These are phyloP conservation scores for Phytopythium chamaehyphon DNA, from an alignment of 352 stramenopile genomes.

Conservation along the genomic window DNA sequence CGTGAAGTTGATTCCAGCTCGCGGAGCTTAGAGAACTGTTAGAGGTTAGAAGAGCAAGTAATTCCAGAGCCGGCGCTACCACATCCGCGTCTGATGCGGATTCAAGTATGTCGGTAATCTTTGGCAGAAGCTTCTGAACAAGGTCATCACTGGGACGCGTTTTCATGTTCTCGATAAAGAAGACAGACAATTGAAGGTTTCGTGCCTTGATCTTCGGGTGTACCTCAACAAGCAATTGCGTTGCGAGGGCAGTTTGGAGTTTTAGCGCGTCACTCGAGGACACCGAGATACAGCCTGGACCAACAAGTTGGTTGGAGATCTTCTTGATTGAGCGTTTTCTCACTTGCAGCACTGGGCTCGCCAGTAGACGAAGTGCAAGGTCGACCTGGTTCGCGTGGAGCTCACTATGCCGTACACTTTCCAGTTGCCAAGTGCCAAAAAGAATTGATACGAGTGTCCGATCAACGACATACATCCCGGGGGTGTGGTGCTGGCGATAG, in stretches of 20 bases:
- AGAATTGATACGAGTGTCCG: constrained; percentile 46
- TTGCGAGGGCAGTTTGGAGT: constrained; percentile 35
- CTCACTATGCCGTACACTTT: constrained; percentile 7
- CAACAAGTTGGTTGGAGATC: constrained; percentile 24
- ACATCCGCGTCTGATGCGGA: constrained; percentile 47
- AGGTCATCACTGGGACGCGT: constrained; percentile 9
- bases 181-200: constrained; percentile 47
- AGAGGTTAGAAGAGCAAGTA: constrained; percentile 46
- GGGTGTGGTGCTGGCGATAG: constrained; percentile 8
- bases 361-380: constrained; percentile 15
- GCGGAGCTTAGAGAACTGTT: constrained; percentile 9
- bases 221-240: constrained; percentile 51
- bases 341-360: constrained; percentile 44
- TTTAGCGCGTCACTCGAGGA: constrained; percentile 4
- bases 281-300: too few relatives aligned
- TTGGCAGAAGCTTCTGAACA: constrained; percentile 15
- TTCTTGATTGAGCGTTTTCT: constrained; percentile 61
- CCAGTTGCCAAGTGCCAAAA: constrained; percentile 24
- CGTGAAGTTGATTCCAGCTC: constrained; percentile 16
- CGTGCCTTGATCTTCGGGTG: constrained; percentile 63
- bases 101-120: constrained; percentile 22
- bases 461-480: constrained; percentile 42
- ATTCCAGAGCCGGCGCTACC: constrained; percentile 44
- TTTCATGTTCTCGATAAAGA: constrained; percentile 22
- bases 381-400: constrained; percentile 5